Conservation (phyloP, 164 flowering plant species). For the Nymphaea colorata region DNA sequence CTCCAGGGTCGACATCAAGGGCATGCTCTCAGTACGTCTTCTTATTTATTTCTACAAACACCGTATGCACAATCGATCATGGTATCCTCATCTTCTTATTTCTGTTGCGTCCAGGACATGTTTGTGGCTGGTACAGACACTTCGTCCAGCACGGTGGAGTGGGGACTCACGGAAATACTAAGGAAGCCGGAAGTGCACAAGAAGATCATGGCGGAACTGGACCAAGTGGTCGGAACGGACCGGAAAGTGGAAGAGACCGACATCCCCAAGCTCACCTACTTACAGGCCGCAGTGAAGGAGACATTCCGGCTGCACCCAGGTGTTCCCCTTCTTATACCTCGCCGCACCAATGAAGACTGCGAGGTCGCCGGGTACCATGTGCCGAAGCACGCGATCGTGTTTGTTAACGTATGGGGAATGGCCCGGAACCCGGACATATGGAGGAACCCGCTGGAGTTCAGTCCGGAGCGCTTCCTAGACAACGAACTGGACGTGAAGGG, state of each 20-base stretch:
- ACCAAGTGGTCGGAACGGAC: constrained; percentile 18
- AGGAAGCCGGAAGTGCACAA: constrained; percentile 11
- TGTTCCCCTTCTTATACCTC: constrained; percentile 24
- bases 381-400: constrained; percentile 20
- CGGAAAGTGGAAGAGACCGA: constrained; percentile 20
- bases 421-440: constrained; percentile 20
- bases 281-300: constrained; percentile 25
- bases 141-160: constrained; percentile 25
- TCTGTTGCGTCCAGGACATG: constrained; percentile 17
- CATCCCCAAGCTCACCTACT: constrained; percentile 19
- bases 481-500: constrained; percentile 22
- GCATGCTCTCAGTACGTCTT: constrained; percentile 19
- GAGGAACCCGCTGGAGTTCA: constrained; percentile 20
- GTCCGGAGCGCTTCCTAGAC: constrained; percentile 23
- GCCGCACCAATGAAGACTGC: constrained; percentile 14
- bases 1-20: constrained; percentile 23
- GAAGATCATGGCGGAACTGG: constrained; percentile 16
- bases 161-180: constrained; percentile 27
- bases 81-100: not conserved
- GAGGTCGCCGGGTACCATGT: constrained; percentile 19
- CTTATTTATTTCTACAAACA: not conserved
- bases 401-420: constrained; percentile 25
- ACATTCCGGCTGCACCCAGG: constrained; percentile 26
- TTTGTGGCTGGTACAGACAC: constrained; percentile 32
- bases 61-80: not conserved